Evolutionary conservation across 192 early-diverging fungal genomes (phyloP), one percentile per base, ranked within the genome.

Genomic region (Coemansia sp.): DNA sequence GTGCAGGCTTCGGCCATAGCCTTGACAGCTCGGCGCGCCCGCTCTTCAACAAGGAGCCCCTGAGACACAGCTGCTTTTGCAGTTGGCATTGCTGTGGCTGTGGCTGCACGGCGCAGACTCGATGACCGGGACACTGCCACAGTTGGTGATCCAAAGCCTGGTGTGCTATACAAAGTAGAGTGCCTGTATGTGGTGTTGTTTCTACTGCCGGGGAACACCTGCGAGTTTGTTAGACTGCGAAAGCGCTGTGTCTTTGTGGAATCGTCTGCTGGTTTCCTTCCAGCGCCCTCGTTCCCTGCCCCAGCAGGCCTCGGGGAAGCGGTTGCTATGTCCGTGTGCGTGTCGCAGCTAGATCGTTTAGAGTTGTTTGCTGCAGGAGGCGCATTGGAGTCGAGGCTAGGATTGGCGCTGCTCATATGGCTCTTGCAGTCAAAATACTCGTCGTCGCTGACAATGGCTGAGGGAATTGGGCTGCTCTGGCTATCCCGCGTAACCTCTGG

Each of bases 1-100:
- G 78, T 75, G 56, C 63, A 68, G 1, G 78, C 72, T 37, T 70
- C 78, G 35, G 78, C 78, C 78, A 81, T 81, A 0, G 78, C 78
- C 56, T 58, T 59, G 28, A 72, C 73, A 2, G 78, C 78, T 0
- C 73, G 62, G 7, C 78, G 78, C n/a, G 78, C 78, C 9, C 78
- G 68, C 62, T 71, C 71, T 45, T 81, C 78, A 9, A 72, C 68
- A 23, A 75, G 63, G 34, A 35, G 34, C 10, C 23, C 48, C 23
- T 51, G 48, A 10, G 48, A 8, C 3, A 25, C 1, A 26, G 23
- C 21, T 15, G 21, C 25, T 15, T 16, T 51, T 23, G 3, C 25
- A 51, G 3, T 51, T 28, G 48, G 21, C 48, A 51, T 16, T 35
- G 51, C 61, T 10, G 48, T 64, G 16, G 68, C 51, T 16, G 78